Evolutionary conservation across 2,329 filamentous ascomycete genomes (phyloP), one percentile per base, ranked within the genome.

Genomic region (Fusarium sp.): DNA sequence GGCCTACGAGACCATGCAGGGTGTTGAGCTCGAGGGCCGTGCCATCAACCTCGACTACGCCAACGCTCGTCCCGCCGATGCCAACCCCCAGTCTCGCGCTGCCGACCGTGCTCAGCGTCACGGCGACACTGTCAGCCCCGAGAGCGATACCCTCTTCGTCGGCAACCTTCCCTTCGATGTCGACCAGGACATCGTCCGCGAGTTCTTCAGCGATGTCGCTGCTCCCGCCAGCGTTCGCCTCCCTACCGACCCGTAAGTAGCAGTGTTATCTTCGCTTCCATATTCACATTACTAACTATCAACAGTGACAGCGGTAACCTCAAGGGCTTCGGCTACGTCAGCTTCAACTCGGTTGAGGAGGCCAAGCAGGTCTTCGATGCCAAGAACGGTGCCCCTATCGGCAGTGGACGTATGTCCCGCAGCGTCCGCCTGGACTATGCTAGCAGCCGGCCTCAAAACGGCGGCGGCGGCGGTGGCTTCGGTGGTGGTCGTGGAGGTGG

Each of bases 301-400:
- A 26, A 29, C 62, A 90, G 90, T 79, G 93, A 97, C 66, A 89
- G 89, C 67, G 94, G 93, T 70, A 88, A 90, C 74, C 90, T 91
- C 78, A 97, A 97, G 90, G 94, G 94, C 60, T 97, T 97, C 81
- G 94, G 93, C 57, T 98, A 98, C 79, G 91, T 97, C 69, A 91
- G 91, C 77, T 97, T 95, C 85, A 83, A 84, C 74, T 92, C 91
- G 20, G 80, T 96, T 66, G 93, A 97, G 28, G 94, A 97, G 75
- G 93, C 94, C 75, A 92, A 91, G 83, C 82, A 84, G 74, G 94
- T 90, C 24, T 89, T 93, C 74, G 85, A 91, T 74, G 83, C 85
- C 59, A 86, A 93, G 79, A 90, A 92, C 74, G 93, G 93, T 70
- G 84, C 85, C 57, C 80, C 86, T 63, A 85, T 89, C 67, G 87